Evolutionary conservation across 345 rosid genomes (phyloP).

Genomic region (Cardamine chenopodiifolia): DNA sequence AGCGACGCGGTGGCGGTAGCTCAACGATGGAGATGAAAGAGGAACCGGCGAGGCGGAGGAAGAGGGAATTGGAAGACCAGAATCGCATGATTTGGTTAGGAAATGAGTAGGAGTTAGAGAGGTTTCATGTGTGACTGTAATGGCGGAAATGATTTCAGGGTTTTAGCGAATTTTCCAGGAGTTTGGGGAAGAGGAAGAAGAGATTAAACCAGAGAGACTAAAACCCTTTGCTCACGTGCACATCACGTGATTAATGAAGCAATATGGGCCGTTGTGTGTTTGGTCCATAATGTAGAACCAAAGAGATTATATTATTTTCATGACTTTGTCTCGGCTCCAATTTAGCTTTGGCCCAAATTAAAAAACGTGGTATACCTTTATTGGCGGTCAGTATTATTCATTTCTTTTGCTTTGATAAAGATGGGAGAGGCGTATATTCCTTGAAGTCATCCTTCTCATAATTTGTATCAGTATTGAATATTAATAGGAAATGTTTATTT

Average conservation of each 20-base stretch:
- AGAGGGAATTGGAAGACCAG: constrained; percentile 34
- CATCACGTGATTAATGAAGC: not conserved
- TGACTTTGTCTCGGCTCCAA: not conserved
- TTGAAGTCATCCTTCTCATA: constrained; percentile 26
- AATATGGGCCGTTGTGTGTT: not conserved
- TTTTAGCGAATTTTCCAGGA: not conserved
- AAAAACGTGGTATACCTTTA: not conserved
- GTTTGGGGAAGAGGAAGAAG: not conserved
- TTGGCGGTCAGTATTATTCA: not conserved
- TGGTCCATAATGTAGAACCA: not conserved
- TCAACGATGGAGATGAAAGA: not conserved
- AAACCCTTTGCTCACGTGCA: constrained; percentile 24
- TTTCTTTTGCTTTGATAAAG: constrained; percentile 28
- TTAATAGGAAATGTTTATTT: constrained; percentile 18
- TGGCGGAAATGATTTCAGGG: constrained; percentile 29
- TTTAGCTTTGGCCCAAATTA: constrained; percentile 1
- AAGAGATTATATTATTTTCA: not conserved
- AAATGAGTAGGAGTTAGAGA: constrained; percentile 6
- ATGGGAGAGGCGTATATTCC: constrained; percentile 31
- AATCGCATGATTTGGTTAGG: constrained; percentile 39
- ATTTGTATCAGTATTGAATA: not conserved
- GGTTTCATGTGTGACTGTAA: constrained; percentile 12
- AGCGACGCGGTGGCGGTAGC: not conserved
- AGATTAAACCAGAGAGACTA: not conserved
- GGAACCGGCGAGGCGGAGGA: constrained; percentile 21